A percentile compares a stretch with the other conserved stretches of the same genome.
These are phyloP conservation scores for Phytophthora capsici DNA, from an alignment of 352 stramenopile species.

Conservation along the genomic window DNA sequence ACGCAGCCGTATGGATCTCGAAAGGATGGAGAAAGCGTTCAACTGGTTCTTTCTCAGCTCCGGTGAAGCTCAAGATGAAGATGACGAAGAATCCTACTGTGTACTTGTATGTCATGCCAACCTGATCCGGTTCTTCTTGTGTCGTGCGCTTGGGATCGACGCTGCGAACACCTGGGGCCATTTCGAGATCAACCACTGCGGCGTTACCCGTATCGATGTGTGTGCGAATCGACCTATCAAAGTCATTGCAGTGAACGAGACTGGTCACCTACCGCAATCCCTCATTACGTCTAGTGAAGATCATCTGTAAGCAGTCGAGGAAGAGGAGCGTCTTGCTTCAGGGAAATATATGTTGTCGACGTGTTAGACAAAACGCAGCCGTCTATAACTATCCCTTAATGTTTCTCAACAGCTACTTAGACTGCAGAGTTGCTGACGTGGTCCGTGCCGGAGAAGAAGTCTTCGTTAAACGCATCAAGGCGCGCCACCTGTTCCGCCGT, in stretches of 20 bases:
- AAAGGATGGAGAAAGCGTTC: constrained; percentile 74
- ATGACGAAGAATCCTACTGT: constrained; percentile 64
- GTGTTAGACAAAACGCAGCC: constrained; percentile 33
- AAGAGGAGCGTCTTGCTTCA: constrained; percentile 14
- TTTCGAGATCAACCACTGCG: constrained; percentile 89
- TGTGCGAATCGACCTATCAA: constrained; percentile 73
- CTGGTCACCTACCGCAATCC: constrained; percentile 74
- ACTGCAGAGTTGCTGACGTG: constrained; percentile 45
- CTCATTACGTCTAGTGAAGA: constrained; percentile 88
- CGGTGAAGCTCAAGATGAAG: constrained; percentile 34
- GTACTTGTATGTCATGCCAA: constrained; percentile 88
- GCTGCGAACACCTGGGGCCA: constrained; percentile 72
- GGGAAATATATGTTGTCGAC: constrained; percentile 36
- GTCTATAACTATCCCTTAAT: constrained; percentile 3
- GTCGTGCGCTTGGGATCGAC: constrained; percentile 67
- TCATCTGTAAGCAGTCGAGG: constrained; percentile 56
- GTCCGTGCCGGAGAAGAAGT: constrained; percentile 45
- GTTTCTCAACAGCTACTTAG: constrained; percentile 18
- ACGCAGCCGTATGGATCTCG: constrained; percentile 48
- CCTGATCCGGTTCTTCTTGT: constrained; percentile 85
- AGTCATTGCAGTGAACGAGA: constrained; percentile 82
- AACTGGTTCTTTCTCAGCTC: constrained; percentile 46
- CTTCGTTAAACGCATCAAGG: constrained; percentile 45
- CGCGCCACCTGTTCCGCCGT: constrained; percentile 36
- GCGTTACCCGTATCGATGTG: constrained; percentile 80